Percentiles rank a stretch among this genome's conserved stretches.
phyloP scores from a whole-genome alignment of 140 eudicot genomes.

The Flaveria floridana region DNA sequence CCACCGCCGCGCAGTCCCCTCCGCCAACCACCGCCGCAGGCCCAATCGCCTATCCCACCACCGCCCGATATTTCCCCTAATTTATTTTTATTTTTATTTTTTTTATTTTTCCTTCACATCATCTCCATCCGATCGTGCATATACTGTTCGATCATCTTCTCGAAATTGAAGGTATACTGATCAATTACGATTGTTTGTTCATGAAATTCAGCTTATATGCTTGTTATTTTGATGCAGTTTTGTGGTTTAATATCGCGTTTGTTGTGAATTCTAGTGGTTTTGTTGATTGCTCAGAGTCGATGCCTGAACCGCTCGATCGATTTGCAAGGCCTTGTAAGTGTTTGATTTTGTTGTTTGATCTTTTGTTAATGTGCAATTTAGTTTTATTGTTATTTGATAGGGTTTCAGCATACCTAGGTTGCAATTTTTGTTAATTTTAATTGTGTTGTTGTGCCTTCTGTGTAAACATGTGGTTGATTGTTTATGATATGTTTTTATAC shows the following conservation, averaged over 20 bases:
- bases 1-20: too few species aligned
- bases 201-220: constrained; percentile 14
- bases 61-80: constrained; percentile 12
- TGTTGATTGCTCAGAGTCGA: constrained; percentile 29
- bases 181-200: too few species aligned
- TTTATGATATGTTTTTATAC: not conserved
- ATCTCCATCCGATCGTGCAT: too few species aligned
- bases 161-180: too few species aligned
- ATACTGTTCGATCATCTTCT: too few species aligned
- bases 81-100: not conserved
- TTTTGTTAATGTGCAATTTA: not conserved
- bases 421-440: not conserved
- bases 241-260: constrained; percentile 16
- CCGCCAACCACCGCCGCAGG: too few species aligned
- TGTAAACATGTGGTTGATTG: not conserved
- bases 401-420: constrained; percentile 27
- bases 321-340: constrained; percentile 89
- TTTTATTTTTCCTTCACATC: too few species aligned
- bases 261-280: not conserved
- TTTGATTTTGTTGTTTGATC: not conserved
- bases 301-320: constrained; percentile 93
- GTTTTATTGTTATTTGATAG: constrained; percentile 13
- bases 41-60: too few species aligned
- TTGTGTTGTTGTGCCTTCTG: not conserved
- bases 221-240: constrained; percentile 32